These are phyloP conservation scores for Beauveria brongniartii DNA, from an alignment of 2,329 filamentous ascomycete genomes.

Conservation along the genomic window DNA sequence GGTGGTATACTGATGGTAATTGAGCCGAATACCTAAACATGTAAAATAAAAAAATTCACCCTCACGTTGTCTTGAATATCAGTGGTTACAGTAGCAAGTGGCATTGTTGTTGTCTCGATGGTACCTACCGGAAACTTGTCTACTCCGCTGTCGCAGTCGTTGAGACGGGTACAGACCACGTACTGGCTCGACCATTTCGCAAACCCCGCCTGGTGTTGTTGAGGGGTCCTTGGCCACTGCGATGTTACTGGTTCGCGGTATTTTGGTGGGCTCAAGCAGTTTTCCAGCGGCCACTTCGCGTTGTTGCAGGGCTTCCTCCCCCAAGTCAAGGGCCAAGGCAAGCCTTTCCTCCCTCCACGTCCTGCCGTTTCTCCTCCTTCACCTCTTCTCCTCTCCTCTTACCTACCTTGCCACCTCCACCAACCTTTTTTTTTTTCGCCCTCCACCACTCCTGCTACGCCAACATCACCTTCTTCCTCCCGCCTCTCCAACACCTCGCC, in stretches of 20 bases:
- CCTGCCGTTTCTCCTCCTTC: slow-evolving; percentile 27
- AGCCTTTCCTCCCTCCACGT: neutral
- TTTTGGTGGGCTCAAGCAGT: neutral
- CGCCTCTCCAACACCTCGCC: slow-evolving; percentile 18
- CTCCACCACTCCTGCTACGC: slow-evolving; percentile 19
- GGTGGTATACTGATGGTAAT: neutral
- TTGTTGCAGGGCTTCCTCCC: neutral
- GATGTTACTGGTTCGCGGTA: neutral
- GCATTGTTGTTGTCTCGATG: neutral
- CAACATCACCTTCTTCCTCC: slow-evolving; percentile 17
- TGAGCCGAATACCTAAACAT: neutral
- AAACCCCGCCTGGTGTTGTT: neutral
- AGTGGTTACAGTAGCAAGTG: too few relatives aligned
- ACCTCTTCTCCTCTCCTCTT: slow-evolving; percentile 5
- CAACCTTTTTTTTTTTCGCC: slow-evolving; percentile 17
- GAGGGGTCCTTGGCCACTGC: neutral
- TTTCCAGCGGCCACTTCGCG: neutral
- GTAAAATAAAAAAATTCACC: too few relatives aligned
- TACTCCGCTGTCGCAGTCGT: neutral
- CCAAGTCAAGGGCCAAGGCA: neutral
- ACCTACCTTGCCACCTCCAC: slow-evolving; percentile 19
- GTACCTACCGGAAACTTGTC: neutral
- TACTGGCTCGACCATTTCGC: neutral
- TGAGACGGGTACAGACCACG: neutral
- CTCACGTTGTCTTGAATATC: too few relatives aligned